Evolutionary conservation across 2,329 filamentous ascomycete species (phyloP).

Genomic region (Teratosphaeria nubilosa): DNA sequence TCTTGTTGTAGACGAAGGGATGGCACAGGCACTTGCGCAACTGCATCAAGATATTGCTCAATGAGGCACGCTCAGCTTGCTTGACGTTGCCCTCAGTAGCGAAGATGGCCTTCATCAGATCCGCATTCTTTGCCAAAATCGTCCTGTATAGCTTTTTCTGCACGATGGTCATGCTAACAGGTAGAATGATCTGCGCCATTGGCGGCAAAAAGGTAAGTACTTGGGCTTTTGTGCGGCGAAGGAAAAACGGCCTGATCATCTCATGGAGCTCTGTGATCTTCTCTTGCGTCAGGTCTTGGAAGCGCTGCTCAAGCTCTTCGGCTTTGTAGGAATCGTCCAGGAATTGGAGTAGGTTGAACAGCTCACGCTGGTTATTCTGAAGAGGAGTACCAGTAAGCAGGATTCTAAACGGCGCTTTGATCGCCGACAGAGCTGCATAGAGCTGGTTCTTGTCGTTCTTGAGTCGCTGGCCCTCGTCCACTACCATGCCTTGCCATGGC

Average conservation of each 20-base stretch:
- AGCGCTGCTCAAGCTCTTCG: constrained; percentile 62
- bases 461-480: constrained; percentile 89
- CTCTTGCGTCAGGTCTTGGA: constrained; percentile 67
- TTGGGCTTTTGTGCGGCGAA: constrained; percentile 75
- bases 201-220: constrained; percentile 86
- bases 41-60: constrained; percentile 95
- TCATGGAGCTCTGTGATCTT: constrained; percentile 74
- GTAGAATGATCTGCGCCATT: constrained; percentile 89
- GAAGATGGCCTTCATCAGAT: constrained; percentile 81
- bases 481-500: constrained; percentile 77
- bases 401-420: constrained; percentile 73
- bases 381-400: constrained; percentile 82
- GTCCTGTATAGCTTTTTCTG: constrained; percentile 93
- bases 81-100: constrained; percentile 50
- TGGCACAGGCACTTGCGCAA: constrained; percentile 90
- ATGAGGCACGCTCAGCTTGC: constrained; percentile 60
- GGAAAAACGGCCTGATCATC: constrained; percentile 63
- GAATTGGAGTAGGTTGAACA: constrained; percentile 96
- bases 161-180: constrained; percentile 86
- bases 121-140: constrained; percentile 81
- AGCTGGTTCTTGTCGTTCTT: constrained; percentile 85
- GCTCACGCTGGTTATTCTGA: constrained; percentile 88
- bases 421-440: constrained; percentile 61
- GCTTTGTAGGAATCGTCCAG: constrained; percentile 66
- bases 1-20: constrained; percentile 84